Conservation (phyloP, 257 asterid species). For the Cruciata laevipes region DNA sequence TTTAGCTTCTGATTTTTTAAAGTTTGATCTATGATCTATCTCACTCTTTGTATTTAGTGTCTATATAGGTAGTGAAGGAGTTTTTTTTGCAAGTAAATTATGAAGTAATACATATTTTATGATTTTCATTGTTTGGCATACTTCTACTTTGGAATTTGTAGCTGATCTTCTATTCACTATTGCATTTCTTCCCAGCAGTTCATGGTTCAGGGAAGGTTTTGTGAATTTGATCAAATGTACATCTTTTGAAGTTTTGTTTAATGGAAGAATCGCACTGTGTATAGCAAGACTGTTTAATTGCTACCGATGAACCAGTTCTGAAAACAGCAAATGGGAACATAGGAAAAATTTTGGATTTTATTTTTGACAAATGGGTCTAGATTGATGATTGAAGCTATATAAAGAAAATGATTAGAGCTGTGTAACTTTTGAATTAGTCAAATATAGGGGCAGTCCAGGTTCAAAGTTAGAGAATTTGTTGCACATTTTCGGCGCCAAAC, state of each 20-base stretch:
- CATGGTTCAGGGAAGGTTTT: not conserved
- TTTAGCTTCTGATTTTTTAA: conserved; percentile 17
- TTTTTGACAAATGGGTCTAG: not conserved
- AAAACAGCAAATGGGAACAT: not conserved
- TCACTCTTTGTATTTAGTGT: conserved; percentile 13
- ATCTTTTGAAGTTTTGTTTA: no score
- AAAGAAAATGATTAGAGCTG: not conserved
- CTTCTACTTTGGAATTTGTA: no score
- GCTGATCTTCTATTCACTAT: no score
- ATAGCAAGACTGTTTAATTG: no score
- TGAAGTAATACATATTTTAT: conserved; percentile 2
- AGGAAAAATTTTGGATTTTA: not conserved
- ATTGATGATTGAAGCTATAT: not conserved
- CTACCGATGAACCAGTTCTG: not conserved
- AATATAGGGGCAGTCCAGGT: not conserved
- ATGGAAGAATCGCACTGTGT: no score
- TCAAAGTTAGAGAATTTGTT: not conserved
- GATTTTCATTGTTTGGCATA: not conserved
- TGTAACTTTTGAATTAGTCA: not conserved
- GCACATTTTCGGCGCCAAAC: conserved; percentile 2
- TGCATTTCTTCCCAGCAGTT: not conserved
- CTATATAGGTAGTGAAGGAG: conserved; percentile 12
- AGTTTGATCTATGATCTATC: conserved; percentile 3
- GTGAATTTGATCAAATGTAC: no score
- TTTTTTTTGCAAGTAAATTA: not conserved